Evolutionary conservation across 2,329 filamentous ascomycete genomes (phyloP).

Genomic region (Pseudocercospora vitis): DNA sequence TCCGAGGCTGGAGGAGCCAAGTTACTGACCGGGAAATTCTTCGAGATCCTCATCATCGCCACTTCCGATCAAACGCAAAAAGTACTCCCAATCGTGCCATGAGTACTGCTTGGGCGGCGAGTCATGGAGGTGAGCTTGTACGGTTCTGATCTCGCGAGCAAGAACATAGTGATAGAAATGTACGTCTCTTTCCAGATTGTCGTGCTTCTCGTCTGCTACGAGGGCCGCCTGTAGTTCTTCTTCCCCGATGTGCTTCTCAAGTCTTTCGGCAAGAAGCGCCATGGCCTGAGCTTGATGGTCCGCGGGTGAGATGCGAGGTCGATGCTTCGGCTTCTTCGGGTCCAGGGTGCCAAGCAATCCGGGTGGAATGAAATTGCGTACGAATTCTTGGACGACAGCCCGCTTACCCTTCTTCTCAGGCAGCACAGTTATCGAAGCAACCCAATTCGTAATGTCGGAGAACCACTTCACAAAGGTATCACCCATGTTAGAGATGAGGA

Average conservation of each 20-base stretch:
- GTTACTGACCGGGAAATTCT: slow-evolving; percentile 26
- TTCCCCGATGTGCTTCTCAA: slow-evolving; percentile 41
- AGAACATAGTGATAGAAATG: slow-evolving; percentile 55
- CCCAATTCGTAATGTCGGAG: slow-evolving; percentile 56
- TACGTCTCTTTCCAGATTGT: slow-evolving; percentile 44
- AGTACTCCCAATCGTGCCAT: slow-evolving; percentile 51
- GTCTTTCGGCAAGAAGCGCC: slow-evolving; percentile 28
- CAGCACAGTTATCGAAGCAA: slow-evolving; percentile 54
- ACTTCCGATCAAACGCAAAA: slow-evolving; percentile 49
- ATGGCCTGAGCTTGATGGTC: slow-evolving; percentile 27
- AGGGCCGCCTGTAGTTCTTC: slow-evolving; percentile 37
- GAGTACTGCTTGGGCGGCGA: slow-evolving; percentile 41
- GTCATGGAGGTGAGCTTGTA: slow-evolving; percentile 45
- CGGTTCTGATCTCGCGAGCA: slow-evolving; percentile 44
- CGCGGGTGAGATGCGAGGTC: slow-evolving; percentile 19
- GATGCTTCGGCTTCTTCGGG: slow-evolving; percentile 14
- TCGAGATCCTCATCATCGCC: slow-evolving; percentile 41
- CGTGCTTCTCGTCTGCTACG: not conserved
- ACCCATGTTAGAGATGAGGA: slow-evolving; percentile 56
- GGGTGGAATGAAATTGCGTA: not conserved
- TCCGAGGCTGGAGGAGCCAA: not conserved
- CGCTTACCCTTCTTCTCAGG: slow-evolving; percentile 13
- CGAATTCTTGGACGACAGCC: slow-evolving; percentile 35
- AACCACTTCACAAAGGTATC: slow-evolving; percentile 57
- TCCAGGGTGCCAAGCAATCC: slow-evolving; percentile 14